A percentile compares a stretch with the other conserved stretches of the same genome.
Evolutionary conservation across 306 rosid genomes (phyloP).

Genomic region (Cucurbita moschata): DNA sequence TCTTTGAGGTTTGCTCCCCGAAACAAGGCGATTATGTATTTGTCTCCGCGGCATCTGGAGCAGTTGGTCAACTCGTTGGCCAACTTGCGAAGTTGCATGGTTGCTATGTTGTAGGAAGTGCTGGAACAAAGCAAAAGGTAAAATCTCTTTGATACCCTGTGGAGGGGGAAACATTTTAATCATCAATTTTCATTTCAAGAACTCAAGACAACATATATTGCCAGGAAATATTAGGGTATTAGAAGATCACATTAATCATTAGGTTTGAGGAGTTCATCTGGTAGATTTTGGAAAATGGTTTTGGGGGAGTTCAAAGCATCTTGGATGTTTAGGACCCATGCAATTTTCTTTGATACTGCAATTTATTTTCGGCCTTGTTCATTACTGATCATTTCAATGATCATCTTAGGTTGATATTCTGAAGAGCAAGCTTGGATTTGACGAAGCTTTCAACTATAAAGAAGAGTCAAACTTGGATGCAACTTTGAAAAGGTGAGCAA

Average conservation of each 20-base stretch:
- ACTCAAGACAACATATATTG: neutral
- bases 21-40: slow-evolving; percentile 31
- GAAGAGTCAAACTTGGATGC: slow-evolving; percentile 39
- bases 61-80: slow-evolving; percentile 42
- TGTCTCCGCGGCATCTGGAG: slow-evolving; percentile 41
- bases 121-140: slow-evolving; percentile 29
- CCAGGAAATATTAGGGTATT: neutral
- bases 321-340: neutral
- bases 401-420: slow-evolving; percentile 28
- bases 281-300: neutral
- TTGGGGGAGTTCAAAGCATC: neutral
- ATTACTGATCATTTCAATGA: neutral
- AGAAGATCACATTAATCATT: neutral
- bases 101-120: slow-evolving; percentile 36
- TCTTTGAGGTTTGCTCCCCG: slow-evolving; percentile 33
- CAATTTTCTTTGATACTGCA: neutral
- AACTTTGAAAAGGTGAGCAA: slow-evolving; percentile 38
- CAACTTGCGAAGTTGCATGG: slow-evolving; percentile 39
- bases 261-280: neutral
- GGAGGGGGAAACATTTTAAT: neutral
- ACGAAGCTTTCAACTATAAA: slow-evolving; percentile 59
- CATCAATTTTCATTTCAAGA: neutral
- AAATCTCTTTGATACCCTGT: neutral
- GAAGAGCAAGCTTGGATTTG: slow-evolving; percentile 36
- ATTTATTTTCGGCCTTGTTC: neutral